Evolutionary conservation across 345 rosid genomes (phyloP), one percentile per base, ranked within the genome.

Genomic region (Nasturtium officinale): DNA sequence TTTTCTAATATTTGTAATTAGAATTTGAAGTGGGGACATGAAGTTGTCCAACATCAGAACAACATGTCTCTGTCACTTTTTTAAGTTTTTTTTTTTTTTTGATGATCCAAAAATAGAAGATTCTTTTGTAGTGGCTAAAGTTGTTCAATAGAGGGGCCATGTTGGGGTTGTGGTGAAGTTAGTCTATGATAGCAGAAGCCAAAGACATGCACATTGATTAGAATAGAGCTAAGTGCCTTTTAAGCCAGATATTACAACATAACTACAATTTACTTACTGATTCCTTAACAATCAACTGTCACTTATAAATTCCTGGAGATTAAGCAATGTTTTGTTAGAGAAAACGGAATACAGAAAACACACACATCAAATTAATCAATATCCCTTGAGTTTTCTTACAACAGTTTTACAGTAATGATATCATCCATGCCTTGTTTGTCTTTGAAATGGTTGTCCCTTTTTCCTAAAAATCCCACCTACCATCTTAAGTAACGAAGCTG

Each of bases 241-340:
- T 26, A 53, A 53, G 33, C 5, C 58, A 53, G 32, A 53, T 17
- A 56, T n/a, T 9, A 56, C 9, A 35, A 35, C 13, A 8, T 55
- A 55, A 29, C 40, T 4, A 56, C 42, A 18, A 30, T 8, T 30
- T 30, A 55, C 35, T 30, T 30, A 55, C 18, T 29, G 35, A 23
- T n/a, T 55, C 12, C 10, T 30, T 32, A 29, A 16, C 8, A 56
- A 30, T 16, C 23, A 30, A 30, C 42, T 8, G 15, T 16, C 61
- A 56, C 38, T 56, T 29, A 9, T 16, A 11, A 17, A 30, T 56
- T 30, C 8, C 37, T 28, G 12, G 8, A 54, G 61, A 17, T 15
- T 57, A 57, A 32, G 8, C 7, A 57, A 57, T 57, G n/a, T 33
- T 57, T 32, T 5, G 61, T 57, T 30, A 32, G 61, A 32, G n/a